Base-by-base conservation (phyloP, 768 basidiomycete genomes). In the Tylopilus sp. region DNA sequence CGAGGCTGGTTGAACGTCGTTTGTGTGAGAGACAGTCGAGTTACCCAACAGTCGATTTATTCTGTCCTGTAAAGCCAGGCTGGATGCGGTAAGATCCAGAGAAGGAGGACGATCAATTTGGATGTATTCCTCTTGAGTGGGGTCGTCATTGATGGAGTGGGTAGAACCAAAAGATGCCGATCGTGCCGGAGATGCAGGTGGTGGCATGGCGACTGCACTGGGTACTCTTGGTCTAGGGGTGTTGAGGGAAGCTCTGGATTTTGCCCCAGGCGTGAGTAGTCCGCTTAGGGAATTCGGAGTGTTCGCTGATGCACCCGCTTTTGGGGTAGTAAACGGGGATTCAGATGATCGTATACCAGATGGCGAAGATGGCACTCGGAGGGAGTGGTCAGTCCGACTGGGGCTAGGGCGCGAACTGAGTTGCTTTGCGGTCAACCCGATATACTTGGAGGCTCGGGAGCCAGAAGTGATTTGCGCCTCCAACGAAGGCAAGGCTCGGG, bases 381-480 rank as follows among this genome's bases (percentile, higher is more conserved):
- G 61, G 46, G 44, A 53, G 45, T 55, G 49, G 40, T 66, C 67
- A 13, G 57, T 51, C 26, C 47, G 52, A 48, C 46, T 41, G 18
- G 61, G 45, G 26, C 51, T 49, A 12, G 62, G 13, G 45, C 78
- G 79, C 21, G 74, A 78, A 63, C 68, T 81, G 52, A 95, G 77
- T 58, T 92, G 88, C 63, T 86, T 82, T 1, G 91, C 91, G 1
- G 90, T 94, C 80, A 93, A 82, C 15, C 83, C 82, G 28, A 86
- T 74, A 64, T 93, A 94, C 66, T 86, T 88, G 39, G 88, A 86
- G 10, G 92, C 91, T 40, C 92, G 76, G 3, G 91, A 91, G 3
- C 91, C 91, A 6, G 83, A 83, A 3, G 91, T 91, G 51, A 94
- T 83, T 52, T 72, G 73, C 26, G 66, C 55, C 47, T 73, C 70